Base-by-base conservation (phyloP, 371 early-diverging fungal species). In the Mucor racemosus region DNA sequence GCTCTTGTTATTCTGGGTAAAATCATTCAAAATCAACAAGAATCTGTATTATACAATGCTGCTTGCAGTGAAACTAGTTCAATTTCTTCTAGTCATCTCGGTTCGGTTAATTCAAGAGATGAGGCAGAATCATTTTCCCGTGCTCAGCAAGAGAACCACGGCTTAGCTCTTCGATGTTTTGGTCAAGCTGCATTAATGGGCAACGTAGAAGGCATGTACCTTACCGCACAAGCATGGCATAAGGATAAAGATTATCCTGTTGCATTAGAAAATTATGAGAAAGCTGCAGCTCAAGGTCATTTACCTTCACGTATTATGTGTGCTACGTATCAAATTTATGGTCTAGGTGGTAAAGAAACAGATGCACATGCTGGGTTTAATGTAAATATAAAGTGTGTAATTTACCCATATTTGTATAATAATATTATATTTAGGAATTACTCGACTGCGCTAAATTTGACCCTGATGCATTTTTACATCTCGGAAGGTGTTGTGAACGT, bases 401-500 rank as follows among this genome's bases (percentile, higher is more conserved):
- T 50, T 21, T 50, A 50, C 8, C 50, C 17, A 50, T 21, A 21
- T 50, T 50, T 26, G 50, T 50, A 50, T 50, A 50, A 50, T 50
- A 50, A 50, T 21, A 4, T 50, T 34, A 50, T 50, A 50, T 50
- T 41, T 62, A 81, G 81, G 75, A 76, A 60, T 68, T 81, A 14
- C 60, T 74, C 34, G 71, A 59, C 14, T 76, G 76, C 61, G 71
- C 78, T 5, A 44, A 71, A 66, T 39, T 55, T 33, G 72, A 81
- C 26, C 35, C 66, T 34, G 72, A 71, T 34, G 69, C 68, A 0
- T 76, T 73, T 44, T 66, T 78, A 38, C 68, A 77, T 6, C 60
- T 81, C 14, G 82, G 78, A 4, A 76, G 73, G 59, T 81, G 82
- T 33, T 66, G 79, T 44, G 79, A 78, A 63, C 71, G 65, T 26